Evolutionary conservation across 2,329 filamentous ascomycete genomes (phyloP).

Genomic region (Calonectria montana): DNA sequence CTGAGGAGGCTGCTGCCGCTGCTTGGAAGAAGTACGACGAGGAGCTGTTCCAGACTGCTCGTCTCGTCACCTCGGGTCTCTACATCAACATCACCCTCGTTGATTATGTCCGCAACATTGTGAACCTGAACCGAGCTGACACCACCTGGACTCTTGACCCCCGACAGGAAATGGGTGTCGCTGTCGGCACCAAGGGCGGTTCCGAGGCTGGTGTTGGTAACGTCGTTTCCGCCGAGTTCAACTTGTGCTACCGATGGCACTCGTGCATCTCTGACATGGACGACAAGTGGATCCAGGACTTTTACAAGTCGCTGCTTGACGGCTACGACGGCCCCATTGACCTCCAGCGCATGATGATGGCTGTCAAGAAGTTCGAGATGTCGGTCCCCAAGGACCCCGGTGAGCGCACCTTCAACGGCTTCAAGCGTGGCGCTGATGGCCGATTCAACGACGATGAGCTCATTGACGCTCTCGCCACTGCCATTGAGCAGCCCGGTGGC

Average conservation of each 20-base stretch:
- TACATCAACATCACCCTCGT: conserved; percentile 84
- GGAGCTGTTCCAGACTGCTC: conserved; percentile 82
- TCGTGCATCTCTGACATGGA: conserved; percentile 80
- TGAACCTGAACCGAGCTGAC: conserved; percentile 69
- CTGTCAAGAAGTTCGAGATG: conserved; percentile 72
- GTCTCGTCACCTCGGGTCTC: conserved; percentile 78
- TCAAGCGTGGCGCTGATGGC: conserved; percentile 74
- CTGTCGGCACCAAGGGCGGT: conserved; percentile 63
- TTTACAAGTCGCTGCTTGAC: conserved; percentile 71
- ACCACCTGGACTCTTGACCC: conserved; percentile 87
- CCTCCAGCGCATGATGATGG: conserved; percentile 69
- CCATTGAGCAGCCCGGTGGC: conserved; percentile 83
- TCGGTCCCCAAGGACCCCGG: conserved; percentile 73
- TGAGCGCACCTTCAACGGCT: conserved; percentile 74
- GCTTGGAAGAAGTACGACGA: conserved; percentile 79
- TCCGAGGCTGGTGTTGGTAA: conserved; percentile 82
- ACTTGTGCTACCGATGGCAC: conserved; percentile 89
- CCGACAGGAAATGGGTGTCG: conserved; percentile 72
- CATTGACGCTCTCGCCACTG: conserved; percentile 73
- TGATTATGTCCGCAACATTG: conserved; percentile 83
- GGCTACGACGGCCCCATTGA: conserved; percentile 66
- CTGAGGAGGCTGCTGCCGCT: conserved; percentile 59
- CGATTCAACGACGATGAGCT: conserved; percentile 82
- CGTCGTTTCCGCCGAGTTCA: conserved; percentile 89
- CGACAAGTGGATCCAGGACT: conserved; percentile 81